phyloP scores from a whole-genome alignment of 164 flowering plant genomes.

The Piper betle region DNA sequence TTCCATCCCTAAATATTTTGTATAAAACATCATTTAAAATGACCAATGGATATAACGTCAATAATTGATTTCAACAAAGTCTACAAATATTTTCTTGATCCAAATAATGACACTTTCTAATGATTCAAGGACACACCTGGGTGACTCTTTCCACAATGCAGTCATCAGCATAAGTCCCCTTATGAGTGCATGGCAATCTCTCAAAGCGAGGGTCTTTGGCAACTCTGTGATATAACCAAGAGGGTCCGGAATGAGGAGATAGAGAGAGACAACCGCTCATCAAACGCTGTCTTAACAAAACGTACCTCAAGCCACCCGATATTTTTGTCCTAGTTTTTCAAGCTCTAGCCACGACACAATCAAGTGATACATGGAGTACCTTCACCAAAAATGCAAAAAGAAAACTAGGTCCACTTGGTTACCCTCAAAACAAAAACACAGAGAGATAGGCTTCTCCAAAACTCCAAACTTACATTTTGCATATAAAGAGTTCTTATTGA shows the following conservation, averaged over 20 bases:
- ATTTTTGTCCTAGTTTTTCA: slow-evolving; percentile 89
- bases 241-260: neutral
- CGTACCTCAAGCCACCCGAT: slow-evolving; percentile 87
- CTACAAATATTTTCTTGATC: neutral
- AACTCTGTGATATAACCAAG: slow-evolving; percentile 35
- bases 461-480: slow-evolving; percentile 75
- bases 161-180: slow-evolving; percentile 99
- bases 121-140: slow-evolving; percentile 28
- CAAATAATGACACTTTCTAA: neutral
- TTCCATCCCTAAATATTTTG: too few species aligned
- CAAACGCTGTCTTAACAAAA: neutral
- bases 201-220: slow-evolving; percentile 97
- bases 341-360: slow-evolving; percentile 98
- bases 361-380: slow-evolving; percentile 95
- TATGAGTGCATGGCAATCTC: slow-evolving; percentile 79
- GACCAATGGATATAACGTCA: too few species aligned
- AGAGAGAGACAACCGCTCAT: neutral
- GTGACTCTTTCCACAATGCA: slow-evolving; percentile 86
- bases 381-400: slow-evolving; percentile 14
- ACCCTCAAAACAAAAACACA: neutral
- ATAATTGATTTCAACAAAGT: too few species aligned
- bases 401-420: neutral
- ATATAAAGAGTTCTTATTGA: slow-evolving; percentile 31
- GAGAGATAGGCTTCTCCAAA: neutral
- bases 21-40: too few species aligned